Conservation (phyloP, 495 filamentous ascomycete genomes). For the Durotheca rogersii region DNA sequence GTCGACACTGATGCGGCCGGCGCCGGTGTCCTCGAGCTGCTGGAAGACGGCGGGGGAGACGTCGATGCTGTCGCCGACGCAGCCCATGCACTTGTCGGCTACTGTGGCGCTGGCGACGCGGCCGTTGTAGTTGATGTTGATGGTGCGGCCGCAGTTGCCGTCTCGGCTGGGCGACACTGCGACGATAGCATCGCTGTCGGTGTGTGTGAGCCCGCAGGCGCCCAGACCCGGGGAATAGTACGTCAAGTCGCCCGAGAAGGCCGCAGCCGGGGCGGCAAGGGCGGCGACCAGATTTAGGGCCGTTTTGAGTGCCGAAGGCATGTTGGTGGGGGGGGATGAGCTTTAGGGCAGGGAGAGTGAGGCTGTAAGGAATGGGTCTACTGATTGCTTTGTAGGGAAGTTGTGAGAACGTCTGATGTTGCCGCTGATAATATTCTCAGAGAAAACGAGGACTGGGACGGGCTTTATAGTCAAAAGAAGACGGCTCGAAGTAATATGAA, state of each 20-base stretch:
- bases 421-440: too few species aligned
- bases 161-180: constrained; percentile 42
- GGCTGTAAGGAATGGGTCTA: too few species aligned
- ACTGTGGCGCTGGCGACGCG: constrained; percentile 57
- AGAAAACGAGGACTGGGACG: too few species aligned
- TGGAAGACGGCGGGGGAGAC: constrained; percentile 49
- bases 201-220: constrained; percentile 46
- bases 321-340: constrained; percentile 7
- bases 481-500: too few species aligned
- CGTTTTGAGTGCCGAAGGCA: constrained; percentile 19
- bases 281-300: constrained; percentile 15
- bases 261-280: constrained; percentile 13
- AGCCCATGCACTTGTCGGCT: constrained; percentile 77
- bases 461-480: too few species aligned
- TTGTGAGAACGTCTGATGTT: too few species aligned
- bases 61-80: constrained; percentile 47
- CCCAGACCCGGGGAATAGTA: constrained; percentile 48
- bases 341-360: too few species aligned
- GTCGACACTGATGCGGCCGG: constrained; percentile 38
- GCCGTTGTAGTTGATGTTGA: constrained; percentile 58
- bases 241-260: constrained; percentile 47
- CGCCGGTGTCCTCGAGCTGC: constrained; percentile 35
- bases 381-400: too few species aligned
- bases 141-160: constrained; percentile 61
- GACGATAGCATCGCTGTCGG: constrained; percentile 41